These are phyloP conservation scores for Mycena crocata DNA, from an alignment of 768 basidiomycete species.

Conservation along the genomic window DNA sequence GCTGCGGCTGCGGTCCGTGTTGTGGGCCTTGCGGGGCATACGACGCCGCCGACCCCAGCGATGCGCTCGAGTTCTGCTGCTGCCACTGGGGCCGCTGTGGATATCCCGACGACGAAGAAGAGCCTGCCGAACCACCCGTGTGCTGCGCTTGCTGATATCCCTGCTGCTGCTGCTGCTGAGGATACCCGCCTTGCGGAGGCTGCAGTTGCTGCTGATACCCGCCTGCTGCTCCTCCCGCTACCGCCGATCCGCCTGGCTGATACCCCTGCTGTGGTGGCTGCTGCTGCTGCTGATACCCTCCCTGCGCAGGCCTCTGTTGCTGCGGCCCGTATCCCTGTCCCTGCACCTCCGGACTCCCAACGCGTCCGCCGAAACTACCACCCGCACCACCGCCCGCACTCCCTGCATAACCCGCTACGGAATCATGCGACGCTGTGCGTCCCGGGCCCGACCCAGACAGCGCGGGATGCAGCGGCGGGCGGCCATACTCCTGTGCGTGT, in stretches of 20 bases:
- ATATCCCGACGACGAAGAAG: not conserved
- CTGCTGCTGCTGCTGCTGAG: slow-evolving; percentile 13
- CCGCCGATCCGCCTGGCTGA: slow-evolving; percentile 20
- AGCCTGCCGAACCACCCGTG: slow-evolving; percentile 19
- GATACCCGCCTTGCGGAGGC: not conserved
- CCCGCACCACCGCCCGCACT: not conserved
- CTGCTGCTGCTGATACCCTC: slow-evolving; percentile 15
- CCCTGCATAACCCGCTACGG: not conserved
- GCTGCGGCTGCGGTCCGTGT: slow-evolving; percentile 20
- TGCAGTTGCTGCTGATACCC: slow-evolving; percentile 32
- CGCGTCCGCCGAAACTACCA: not conserved
- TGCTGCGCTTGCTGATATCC: slow-evolving; percentile 22
- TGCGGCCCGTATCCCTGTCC: slow-evolving; percentile 2
- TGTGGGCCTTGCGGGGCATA: slow-evolving; percentile 16
- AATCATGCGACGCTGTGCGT: slow-evolving; percentile 14
- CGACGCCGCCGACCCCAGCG: slow-evolving; percentile 8
- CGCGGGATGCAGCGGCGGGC: slow-evolving; percentile 30
- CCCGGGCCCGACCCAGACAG: slow-evolving; percentile 25
- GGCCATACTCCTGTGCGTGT: not conserved
- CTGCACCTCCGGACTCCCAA: slow-evolving; percentile 17
- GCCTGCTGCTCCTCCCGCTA: slow-evolving; percentile 10
- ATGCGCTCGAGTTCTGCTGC: not conserved
- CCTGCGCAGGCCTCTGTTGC: not conserved
- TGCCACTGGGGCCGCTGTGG: not conserved
- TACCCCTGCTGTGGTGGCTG: slow-evolving; percentile 15